phyloP scores from a whole-genome alignment of 164 flowering plant species.

The Piper longum region DNA sequence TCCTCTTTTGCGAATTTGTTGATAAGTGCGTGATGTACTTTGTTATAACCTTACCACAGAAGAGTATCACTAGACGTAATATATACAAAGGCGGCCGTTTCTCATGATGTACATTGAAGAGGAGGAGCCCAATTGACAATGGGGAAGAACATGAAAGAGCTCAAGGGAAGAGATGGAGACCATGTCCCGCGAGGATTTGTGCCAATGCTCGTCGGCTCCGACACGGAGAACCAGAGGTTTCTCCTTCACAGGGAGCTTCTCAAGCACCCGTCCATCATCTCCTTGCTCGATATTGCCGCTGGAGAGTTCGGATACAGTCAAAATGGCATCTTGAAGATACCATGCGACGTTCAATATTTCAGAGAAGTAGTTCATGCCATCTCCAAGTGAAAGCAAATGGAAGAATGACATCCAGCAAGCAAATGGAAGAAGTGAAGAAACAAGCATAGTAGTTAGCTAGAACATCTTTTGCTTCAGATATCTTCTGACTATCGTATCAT shows the following conservation, averaged over 20 bases:
- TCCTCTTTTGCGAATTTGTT: not conserved
- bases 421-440: too few relatives aligned
- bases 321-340: conserved; percentile 15
- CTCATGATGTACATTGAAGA: not conserved
- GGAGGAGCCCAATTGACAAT: not conserved
- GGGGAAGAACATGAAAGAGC: conserved; percentile 2
- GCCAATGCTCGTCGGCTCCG: conserved; percentile 19
- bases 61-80: not conserved
- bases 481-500: too few relatives aligned
- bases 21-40: not conserved
- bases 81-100: not conserved
- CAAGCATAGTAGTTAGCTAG: too few relatives aligned
- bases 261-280: conserved; percentile 11
- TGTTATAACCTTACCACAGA: not conserved
- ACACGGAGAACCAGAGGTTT: conserved; percentile 14
- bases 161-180: not conserved
- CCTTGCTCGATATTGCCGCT: conserved; percentile 18
- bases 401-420: too few relatives aligned
- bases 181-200: conserved; percentile 14
- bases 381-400: not conserved
- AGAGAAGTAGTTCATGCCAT: conserved; percentile 7
- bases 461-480: too few relatives aligned
- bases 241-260: conserved; percentile 14
- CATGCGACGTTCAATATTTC: conserved; percentile 9
- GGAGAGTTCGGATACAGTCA: conserved; percentile 14